These are phyloP conservation scores for Colletotrichum gloeosporioides DNA, from an alignment of 2,329 filamentous ascomycete genomes.

Conservation along the genomic window DNA sequence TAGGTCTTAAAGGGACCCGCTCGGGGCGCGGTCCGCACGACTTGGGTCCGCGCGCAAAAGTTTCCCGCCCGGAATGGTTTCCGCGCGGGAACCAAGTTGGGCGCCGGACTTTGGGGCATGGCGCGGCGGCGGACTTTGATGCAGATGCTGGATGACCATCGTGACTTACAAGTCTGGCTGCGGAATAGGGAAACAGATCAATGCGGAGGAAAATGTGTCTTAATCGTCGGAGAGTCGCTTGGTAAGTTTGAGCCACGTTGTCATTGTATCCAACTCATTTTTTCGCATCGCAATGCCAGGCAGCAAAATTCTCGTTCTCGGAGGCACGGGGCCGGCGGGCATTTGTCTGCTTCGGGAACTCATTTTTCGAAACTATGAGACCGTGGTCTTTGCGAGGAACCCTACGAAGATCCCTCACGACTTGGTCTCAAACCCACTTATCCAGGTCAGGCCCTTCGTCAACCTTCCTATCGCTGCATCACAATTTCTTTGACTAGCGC, in stretches of 20 bases:
- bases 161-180: background rate
- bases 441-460: background rate
- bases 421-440: background rate
- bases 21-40: background rate
- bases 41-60: background rate
- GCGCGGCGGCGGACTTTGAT: background rate
- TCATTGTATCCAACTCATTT: background rate
- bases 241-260: background rate
- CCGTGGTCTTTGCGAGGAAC: conserved; percentile 27
- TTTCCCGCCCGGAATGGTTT: background rate
- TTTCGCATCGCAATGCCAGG: background rate
- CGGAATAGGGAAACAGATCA: background rate
- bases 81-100: background rate
- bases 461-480: background rate
- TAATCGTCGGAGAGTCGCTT: background rate
- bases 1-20: background rate
- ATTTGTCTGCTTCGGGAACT: conserved; percentile 34
- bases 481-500: background rate
- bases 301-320: background rate
- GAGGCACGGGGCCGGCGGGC: conserved; percentile 27
- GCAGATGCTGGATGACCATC: background rate
- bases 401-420: conserved; percentile 28
- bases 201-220: background rate
- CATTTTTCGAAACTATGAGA: conserved; percentile 27
- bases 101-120: background rate